Conservation (phyloP, 805 yeast genomes). For the Candida sonorensis region DNA sequence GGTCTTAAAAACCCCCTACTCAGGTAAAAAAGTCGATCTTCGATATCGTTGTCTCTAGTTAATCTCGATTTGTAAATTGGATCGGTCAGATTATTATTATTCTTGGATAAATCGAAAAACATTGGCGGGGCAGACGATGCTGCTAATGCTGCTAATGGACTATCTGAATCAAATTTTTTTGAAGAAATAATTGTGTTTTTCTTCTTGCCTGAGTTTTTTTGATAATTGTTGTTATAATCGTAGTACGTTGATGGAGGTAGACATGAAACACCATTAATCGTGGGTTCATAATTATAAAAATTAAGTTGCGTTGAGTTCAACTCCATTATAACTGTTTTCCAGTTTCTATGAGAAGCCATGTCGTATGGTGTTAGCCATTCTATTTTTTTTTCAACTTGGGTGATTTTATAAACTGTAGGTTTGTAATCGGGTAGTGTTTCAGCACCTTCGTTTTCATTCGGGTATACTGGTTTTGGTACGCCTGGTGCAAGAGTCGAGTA, state of each 20-base stretch:
- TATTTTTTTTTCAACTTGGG: slow-evolving; percentile 53
- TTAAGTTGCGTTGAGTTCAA: slow-evolving; percentile 83
- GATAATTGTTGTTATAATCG: no score
- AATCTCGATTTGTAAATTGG: slow-evolving; percentile 19
- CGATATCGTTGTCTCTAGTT: slow-evolving; percentile 23
- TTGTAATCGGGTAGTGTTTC: slow-evolving; percentile 56
- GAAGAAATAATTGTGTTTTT: no score
- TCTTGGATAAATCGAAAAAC: slow-evolving; percentile 3
- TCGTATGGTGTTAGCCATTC: slow-evolving; percentile 81
- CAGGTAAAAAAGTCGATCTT: slow-evolving; percentile 14
- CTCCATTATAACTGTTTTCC: slow-evolving; percentile 67
- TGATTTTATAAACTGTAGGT: slow-evolving; percentile 58
- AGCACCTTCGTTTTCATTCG: slow-evolving; percentile 21
- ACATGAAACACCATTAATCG: no score
- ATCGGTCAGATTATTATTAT: background rate
- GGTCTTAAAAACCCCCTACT: slow-evolving; percentile 23
- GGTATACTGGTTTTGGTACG: slow-evolving; percentile 27
- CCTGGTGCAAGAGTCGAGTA: slow-evolving; percentile 31
- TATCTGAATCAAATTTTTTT: no score
- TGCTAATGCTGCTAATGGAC: background rate
- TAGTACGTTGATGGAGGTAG: no score
- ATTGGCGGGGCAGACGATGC: slow-evolving; percentile 5
- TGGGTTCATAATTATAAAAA: slow-evolving; percentile 45
- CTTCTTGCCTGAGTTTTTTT: no score
- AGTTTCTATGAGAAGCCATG: slow-evolving; percentile 54